Conservation (phyloP, 2,329 filamentous ascomycete genomes). For the Hymenotorrendiella dingleyae region DNA sequence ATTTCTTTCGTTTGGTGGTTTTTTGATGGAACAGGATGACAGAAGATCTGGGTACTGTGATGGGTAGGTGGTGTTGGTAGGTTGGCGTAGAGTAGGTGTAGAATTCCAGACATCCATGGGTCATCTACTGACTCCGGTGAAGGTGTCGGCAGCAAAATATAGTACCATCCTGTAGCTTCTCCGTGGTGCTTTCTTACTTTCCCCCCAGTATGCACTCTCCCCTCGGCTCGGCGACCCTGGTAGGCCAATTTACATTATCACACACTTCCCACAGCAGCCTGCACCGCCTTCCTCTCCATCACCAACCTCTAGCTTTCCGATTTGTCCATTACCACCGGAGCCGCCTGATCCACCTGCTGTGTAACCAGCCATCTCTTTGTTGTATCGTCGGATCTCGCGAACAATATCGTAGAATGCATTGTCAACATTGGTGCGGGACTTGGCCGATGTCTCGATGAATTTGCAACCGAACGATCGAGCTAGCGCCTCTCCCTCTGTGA, state of each 20-base stretch:
- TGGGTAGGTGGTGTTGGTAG: too few species aligned
- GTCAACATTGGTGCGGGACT: conserved; percentile 96
- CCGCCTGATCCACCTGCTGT: conserved; percentile 60
- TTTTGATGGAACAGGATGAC: too few species aligned
- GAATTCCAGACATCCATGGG: too few species aligned
- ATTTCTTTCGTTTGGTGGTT: too few species aligned
- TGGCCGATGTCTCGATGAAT: conserved; percentile 98
- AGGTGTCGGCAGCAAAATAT: too few species aligned
- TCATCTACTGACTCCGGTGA: too few species aligned
- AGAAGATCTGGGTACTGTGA: too few species aligned
- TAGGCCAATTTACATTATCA: conserved; percentile 87
- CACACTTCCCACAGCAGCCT: conserved; percentile 81
- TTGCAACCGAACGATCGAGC: conserved; percentile 89
- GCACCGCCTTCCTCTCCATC: conserved; percentile 51
- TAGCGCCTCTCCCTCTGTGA: conserved; percentile 79
- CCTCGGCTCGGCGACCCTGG: too few species aligned
- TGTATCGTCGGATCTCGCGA: conserved; percentile 94
- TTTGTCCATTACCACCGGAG: conserved; percentile 52
- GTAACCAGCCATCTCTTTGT: conserved; percentile 94
- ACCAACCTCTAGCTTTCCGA: conserved; percentile 70
- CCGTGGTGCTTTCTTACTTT: too few species aligned
- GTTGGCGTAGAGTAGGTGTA: too few species aligned
- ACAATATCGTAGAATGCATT: conserved; percentile 98
- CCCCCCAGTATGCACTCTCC: too few species aligned
- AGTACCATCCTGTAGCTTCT: too few species aligned